Base-by-base conservation (phyloP, 805 yeast genomes). In the Henningerozyma blattae region DNA sequence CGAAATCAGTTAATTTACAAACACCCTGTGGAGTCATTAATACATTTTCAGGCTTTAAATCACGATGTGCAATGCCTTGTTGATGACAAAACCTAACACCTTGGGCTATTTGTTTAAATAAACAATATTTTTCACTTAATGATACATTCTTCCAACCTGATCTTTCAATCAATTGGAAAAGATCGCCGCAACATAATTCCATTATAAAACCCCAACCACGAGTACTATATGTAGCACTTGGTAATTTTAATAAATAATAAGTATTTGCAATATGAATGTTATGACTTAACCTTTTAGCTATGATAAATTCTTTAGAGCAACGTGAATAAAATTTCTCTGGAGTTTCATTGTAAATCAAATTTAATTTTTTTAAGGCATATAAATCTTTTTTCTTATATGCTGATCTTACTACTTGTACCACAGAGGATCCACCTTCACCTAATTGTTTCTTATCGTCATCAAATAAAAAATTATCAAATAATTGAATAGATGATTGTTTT, bases 151-250 rank as follows among this genome's bases (percentile, higher is more conserved):
- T 72, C 84, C 86, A 81, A 12, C 75, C 76, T 1, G 75, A 63
- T 43, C 68, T 66, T 28, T 65, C 58, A 34, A 78, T 69, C 32
- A 72, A 49, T 37, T 67, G 64, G 48, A 74, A 74, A 28, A 80
- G 55, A 51, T 80, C 91, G 27, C 77, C 77, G 13, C 71, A 73
- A 47, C 84, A 77, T 35, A 57, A 65, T 42, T 77, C 83, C 66
- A 80, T 59, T 2, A 76, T 66, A 50, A 80, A 70, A 2, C 89
- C 91, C 91, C 91, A 81, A 2, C 83, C 79, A 40, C 86, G 59
- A 3, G 73, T 65, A 38, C 78, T 55, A 31, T 59, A 61, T 3
- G 66, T 64, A 18, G 72, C 68, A 1, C 77, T 64, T 35, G 77
- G 80, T 18, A 79, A 64, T 37, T 73, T 66, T 14, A 79, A 52